phyloP scores from a whole-genome alignment of 257 asterid species.

The Petunia axillaris region DNA sequence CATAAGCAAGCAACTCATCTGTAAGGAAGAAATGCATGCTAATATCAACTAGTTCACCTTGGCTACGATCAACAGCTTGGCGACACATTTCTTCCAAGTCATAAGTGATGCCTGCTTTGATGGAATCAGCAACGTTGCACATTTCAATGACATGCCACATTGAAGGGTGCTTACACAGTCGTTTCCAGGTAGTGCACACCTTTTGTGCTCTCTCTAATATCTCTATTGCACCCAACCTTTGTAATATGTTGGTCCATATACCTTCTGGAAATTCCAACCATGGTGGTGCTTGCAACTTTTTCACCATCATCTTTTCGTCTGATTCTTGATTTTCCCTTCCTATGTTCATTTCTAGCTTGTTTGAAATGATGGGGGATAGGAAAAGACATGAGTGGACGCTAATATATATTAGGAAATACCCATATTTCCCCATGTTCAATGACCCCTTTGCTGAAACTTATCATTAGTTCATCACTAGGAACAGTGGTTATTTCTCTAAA shows the following conservation, averaged over 20 bases:
- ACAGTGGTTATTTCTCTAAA: too few species aligned
- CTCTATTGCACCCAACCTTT: conserved; percentile 47
- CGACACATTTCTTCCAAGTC: conserved; percentile 31
- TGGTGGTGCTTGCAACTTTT: conserved; percentile 28
- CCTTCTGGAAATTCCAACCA: conserved; percentile 61
- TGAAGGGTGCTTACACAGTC: conserved; percentile 47
- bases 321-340: too few species aligned
- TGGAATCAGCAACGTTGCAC: background rate
- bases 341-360: too few species aligned
- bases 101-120: background rate
- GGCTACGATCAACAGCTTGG: conserved; percentile 51
- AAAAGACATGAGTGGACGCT: too few species aligned
- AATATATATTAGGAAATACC: too few species aligned
- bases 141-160: conserved; percentile 50
- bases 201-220: conserved; percentile 43
- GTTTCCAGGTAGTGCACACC: conserved; percentile 54
- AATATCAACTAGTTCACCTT: conserved; percentile 44
- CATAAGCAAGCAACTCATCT: conserved; percentile 42
- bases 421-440: too few species aligned
- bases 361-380: too few species aligned
- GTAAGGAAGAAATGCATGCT: conserved; percentile 32
- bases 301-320: too few species aligned
- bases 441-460: too few species aligned
- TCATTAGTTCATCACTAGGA: too few species aligned
- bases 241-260: conserved; percentile 49